These are phyloP conservation scores for Talaromyces islandicus DNA, from an alignment of 2,329 filamentous ascomycete genomes.

Conservation along the genomic window DNA sequence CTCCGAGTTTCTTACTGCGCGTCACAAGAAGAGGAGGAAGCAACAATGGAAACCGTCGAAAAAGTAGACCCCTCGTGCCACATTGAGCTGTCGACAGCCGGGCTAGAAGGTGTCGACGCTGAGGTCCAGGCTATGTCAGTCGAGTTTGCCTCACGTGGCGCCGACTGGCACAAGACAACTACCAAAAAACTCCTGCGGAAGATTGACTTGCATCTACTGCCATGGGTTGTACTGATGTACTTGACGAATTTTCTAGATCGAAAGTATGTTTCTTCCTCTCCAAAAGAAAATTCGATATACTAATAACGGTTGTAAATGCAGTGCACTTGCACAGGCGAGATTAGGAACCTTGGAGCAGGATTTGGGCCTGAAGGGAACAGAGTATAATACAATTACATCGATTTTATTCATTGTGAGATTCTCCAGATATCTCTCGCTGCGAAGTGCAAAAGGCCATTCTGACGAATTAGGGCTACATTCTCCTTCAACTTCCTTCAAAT, in stretches of 20 bases:
- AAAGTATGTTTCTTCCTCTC: neutral
- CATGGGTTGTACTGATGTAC: neutral
- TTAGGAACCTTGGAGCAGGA: constrained; percentile 49
- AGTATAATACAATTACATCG: constrained; percentile 64
- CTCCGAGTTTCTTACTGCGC: neutral
- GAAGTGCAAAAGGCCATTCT: too few species aligned
- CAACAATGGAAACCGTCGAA: neutral
- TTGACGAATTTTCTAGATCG: neutral
- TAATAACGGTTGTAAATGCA: neutral
- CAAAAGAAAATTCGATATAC: neutral
- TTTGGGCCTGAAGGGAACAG: constrained; percentile 53
- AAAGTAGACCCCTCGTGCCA: neutral
- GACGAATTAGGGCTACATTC: constrained; percentile 51
- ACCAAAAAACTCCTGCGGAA: neutral
- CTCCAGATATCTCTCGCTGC: too few species aligned
- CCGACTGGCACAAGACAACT: neutral
- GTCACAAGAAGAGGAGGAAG: neutral
- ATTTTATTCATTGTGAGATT: constrained; percentile 55
- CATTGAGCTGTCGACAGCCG: neutral
- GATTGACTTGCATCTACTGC: neutral
- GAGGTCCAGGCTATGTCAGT: neutral
- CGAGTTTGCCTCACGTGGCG: neutral
- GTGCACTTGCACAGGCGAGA: neutral
- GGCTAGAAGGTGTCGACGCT: neutral
- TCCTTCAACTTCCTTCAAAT: constrained; percentile 66